Evolutionary conservation across 2,329 filamentous ascomycete species (phyloP).

Genomic region (Parastagonospora avenae): DNA sequence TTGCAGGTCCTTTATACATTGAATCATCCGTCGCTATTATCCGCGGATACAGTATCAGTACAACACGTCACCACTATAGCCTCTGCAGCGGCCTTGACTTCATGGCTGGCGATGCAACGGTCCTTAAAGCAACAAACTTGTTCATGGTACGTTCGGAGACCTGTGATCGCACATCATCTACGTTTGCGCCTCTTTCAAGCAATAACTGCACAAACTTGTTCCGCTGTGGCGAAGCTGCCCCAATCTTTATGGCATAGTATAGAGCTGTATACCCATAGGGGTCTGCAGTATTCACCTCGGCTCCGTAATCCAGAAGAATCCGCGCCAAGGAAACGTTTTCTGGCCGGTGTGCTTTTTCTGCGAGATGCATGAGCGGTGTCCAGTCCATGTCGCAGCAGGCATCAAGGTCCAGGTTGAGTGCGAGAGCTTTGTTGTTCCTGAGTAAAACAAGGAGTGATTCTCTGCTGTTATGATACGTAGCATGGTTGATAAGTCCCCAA

Average conservation of each 20-base stretch:
- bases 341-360: not conserved
- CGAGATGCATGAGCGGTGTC: not conserved
- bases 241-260: not conserved
- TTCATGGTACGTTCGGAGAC: too few relatives aligned
- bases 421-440: not conserved
- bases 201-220: not conserved
- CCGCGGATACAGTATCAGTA: too few relatives aligned
- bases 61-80: too few relatives aligned
- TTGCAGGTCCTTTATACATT: too few relatives aligned
- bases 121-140: too few relatives aligned
- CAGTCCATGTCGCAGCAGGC: not conserved
- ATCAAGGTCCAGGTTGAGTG: not conserved
- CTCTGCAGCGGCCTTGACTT: too few relatives aligned
- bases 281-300: not conserved
- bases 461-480: not conserved
- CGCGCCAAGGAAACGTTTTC: not conserved
- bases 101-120: too few relatives aligned
- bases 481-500: not conserved
- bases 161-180: too few relatives aligned
- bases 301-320: not conserved
- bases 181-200: not conserved
- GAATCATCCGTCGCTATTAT: too few relatives aligned
- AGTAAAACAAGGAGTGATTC: not conserved
- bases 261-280: not conserved
- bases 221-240: not conserved